Evolutionary conservation across 1,284 basidiomycete genomes (phyloP).

Genomic region (Wolfiporia cocos): DNA sequence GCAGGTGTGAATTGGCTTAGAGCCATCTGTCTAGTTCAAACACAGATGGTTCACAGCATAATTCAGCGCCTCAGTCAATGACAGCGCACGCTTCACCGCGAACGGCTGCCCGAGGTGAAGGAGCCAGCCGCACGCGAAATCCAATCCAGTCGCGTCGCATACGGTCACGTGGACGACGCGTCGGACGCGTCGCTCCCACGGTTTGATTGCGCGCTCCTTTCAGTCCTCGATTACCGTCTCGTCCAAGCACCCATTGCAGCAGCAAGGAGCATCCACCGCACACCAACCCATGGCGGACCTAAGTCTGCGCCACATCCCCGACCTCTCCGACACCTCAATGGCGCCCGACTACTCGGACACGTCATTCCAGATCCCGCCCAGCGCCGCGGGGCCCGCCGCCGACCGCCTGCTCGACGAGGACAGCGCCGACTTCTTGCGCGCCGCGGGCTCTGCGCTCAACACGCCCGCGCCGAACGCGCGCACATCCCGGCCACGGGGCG

Average conservation of each 20-base stretch:
- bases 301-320: slow-evolving; percentile 22
- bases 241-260: neutral
- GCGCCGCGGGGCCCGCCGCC: slow-evolving; percentile 10
- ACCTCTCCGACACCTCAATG: slow-evolving; percentile 17
- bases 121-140: too few relatives aligned
- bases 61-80: too few relatives aligned
- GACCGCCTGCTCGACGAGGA: slow-evolving; percentile 23
- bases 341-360: slow-evolving; percentile 20
- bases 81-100: too few relatives aligned
- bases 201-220: neutral
- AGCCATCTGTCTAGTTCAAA: too few relatives aligned
- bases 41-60: too few relatives aligned
- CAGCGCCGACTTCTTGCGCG: slow-evolving; percentile 19
- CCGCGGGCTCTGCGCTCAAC: slow-evolving; percentile 13
- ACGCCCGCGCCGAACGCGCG: slow-evolving; percentile 12
- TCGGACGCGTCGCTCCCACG: slow-evolving; percentile 2
- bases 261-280: neutral
- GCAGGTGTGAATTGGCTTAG: too few relatives aligned
- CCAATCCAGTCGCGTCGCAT: too few relatives aligned
- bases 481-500: too few relatives aligned
- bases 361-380: slow-evolving; percentile 25
- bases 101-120: too few relatives aligned
- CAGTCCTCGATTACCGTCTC: neutral
- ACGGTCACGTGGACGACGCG: slow-evolving; percentile 1
- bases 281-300: slow-evolving; percentile 15